Evolutionary conservation across 306 rosid species (phyloP).

Genomic region (Cicer cuneatum): DNA sequence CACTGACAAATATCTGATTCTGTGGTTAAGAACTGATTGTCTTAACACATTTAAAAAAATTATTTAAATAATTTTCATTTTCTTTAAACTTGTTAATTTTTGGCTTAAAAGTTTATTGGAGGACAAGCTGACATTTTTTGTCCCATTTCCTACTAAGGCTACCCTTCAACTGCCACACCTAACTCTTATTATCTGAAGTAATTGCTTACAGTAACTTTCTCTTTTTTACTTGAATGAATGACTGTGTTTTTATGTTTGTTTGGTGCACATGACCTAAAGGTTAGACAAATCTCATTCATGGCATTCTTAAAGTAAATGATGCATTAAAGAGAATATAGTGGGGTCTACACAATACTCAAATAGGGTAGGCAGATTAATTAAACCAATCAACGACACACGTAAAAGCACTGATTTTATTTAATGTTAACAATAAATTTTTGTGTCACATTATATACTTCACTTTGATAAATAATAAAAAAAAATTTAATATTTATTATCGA

Average conservation of each 20-base stretch:
- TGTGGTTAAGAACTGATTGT: background rate
- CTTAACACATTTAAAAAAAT: slow-evolving; percentile 8
- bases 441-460: background rate
- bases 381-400: background rate
- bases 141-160: background rate
- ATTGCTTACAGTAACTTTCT: background rate
- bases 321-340: slow-evolving; percentile 28
- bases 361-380: slow-evolving; percentile 14
- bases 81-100: background rate
- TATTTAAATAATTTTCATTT: background rate
- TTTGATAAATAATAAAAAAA: no score
- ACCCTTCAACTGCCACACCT: slow-evolving; percentile 19
- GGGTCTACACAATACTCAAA: background rate
- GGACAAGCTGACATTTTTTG: slow-evolving; percentile 19
- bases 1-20: slow-evolving; percentile 2
- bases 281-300: slow-evolving; percentile 18
- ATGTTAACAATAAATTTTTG: background rate
- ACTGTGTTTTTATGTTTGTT: background rate
- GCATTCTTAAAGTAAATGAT: slow-evolving; percentile 31
- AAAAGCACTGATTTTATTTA: background rate
- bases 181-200: slow-evolving; percentile 27
- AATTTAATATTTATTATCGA: background rate
- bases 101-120: slow-evolving; percentile 8
- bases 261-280: slow-evolving; percentile 10
- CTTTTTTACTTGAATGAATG: slow-evolving; percentile 18